Evolutionary conservation across 306 rosid species (phyloP).

Genomic region (Cercis canadensis): DNA sequence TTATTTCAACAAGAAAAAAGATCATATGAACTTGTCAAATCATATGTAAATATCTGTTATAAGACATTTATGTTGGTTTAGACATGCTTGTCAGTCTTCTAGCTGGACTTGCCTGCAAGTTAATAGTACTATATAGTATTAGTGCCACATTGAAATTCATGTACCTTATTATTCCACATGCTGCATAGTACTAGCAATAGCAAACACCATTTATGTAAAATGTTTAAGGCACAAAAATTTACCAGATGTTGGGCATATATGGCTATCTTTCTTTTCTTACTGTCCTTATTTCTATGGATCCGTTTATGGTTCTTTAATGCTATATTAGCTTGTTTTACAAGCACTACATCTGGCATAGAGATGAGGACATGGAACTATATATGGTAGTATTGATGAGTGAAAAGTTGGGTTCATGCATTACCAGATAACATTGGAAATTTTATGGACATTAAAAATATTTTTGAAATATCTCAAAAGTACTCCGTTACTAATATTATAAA

Average conservation of each 20-base stretch:
- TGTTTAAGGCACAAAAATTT: neutral
- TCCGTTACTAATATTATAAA: too few species aligned
- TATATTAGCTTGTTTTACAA: too few species aligned
- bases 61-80: constrained; percentile 10
- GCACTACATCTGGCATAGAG: too few species aligned
- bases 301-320: too few species aligned
- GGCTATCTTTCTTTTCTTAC: too few species aligned
- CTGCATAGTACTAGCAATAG: neutral
- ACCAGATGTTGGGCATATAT: constrained; percentile 20
- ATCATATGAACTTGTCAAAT: neutral
- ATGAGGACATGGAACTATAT: too few species aligned
- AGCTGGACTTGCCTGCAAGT: constrained; percentile 34
- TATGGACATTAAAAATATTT: too few species aligned
- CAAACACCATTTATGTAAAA: neutral
- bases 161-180: constrained; percentile 41
- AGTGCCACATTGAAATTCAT: constrained; percentile 25
- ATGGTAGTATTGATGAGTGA: too few species aligned
- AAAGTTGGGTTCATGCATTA: too few species aligned
- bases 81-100: constrained; percentile 27
- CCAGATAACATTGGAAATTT: too few species aligned
- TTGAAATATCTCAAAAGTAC: too few species aligned
- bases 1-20: neutral
- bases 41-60: neutral
- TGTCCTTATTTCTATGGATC: too few species aligned
- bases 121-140: constrained; percentile 21